Conservation (phyloP, 2,329 filamentous ascomycete genomes). For the Penicillium aurantiogriseum region DNA sequence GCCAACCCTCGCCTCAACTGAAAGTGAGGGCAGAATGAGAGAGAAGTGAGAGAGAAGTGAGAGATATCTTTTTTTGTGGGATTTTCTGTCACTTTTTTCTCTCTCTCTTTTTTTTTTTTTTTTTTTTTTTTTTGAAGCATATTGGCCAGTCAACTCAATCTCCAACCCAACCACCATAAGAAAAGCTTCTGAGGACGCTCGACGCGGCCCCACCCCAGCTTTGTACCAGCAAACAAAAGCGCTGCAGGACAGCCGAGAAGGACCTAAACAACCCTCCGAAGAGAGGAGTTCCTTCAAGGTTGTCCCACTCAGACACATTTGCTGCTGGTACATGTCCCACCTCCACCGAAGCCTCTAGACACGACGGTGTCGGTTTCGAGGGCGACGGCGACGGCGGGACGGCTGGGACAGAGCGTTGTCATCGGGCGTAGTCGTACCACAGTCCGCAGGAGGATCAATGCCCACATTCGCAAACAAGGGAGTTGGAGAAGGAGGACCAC, state of each 20-base stretch:
- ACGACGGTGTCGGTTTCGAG: not conserved
- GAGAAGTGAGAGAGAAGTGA: not conserved
- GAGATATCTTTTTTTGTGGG: not conserved
- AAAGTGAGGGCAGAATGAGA: not conserved
- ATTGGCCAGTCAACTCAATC: slow-evolving; percentile 8
- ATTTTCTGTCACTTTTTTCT: not conserved
- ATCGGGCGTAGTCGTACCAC: not conserved
- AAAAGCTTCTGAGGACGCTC: not conserved
- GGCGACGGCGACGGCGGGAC: not conserved
- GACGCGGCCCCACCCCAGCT: not conserved
- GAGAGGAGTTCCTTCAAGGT: not conserved
- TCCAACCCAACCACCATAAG: not conserved
- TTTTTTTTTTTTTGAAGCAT: not conserved
- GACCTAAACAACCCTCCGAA: slow-evolving; percentile 4
- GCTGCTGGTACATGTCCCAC: not conserved
- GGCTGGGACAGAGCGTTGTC: not conserved
- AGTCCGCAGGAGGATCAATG: not conserved
- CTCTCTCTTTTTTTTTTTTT: not conserved
- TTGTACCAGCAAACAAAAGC: not conserved
- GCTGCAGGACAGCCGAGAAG: not conserved
- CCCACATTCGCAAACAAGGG: not conserved
- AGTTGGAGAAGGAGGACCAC: not conserved
- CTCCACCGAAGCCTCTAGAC: not conserved
- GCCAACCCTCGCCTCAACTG: not conserved
- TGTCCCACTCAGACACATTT: not conserved